Conservation (phyloP, 345 rosid species). For the Euphorbia lathyris region DNA sequence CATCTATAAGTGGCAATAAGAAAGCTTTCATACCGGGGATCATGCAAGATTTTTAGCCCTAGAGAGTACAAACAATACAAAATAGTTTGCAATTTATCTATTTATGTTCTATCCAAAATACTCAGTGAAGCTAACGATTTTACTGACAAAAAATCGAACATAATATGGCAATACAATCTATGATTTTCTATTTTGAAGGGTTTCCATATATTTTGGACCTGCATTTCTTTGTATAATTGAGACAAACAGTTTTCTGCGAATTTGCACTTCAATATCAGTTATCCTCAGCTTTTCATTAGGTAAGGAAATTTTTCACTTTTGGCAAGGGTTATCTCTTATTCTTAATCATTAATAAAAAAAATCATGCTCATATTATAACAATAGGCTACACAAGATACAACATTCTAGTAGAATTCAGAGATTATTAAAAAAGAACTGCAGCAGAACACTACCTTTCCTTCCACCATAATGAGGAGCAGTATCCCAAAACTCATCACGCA, state of each 20-base stretch:
- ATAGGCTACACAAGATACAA: background rate
- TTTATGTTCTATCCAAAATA: background rate
- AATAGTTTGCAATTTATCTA: background rate
- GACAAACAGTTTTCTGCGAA: background rate
- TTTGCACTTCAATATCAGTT: background rate
- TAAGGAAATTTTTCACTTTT: background rate
- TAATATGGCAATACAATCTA: background rate
- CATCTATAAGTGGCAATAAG: background rate
- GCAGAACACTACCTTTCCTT: conserved; percentile 48
- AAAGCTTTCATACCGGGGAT: background rate
- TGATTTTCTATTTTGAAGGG: background rate
- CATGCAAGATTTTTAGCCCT: background rate
- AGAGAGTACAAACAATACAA: background rate
- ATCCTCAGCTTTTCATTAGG: background rate
- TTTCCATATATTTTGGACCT: background rate
- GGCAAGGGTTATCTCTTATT: conserved; percentile 3
- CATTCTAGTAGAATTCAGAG: background rate
- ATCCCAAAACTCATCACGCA: conserved; percentile 96
- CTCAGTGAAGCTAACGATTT: background rate
- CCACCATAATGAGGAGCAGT: conserved; percentile 98
- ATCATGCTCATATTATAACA: background rate
- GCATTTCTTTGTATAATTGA: background rate
- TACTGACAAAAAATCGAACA: background rate
- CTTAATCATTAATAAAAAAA: background rate
- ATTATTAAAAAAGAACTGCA: background rate